Conservation (phyloP, 768 basidiomycete species). For the Russula sp. region DNA sequence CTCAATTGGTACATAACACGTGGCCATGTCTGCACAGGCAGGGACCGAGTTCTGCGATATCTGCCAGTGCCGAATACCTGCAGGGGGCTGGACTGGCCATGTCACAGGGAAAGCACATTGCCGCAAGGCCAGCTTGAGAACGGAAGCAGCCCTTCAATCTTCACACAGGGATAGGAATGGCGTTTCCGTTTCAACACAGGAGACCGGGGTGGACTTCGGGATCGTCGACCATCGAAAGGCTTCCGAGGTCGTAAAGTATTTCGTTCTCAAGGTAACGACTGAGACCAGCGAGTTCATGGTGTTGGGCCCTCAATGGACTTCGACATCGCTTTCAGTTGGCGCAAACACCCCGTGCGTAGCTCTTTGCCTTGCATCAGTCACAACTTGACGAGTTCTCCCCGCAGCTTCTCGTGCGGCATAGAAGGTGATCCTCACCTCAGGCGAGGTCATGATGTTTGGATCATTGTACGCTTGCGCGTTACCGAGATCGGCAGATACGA, state of each 20-base stretch:
- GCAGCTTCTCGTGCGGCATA: constrained; percentile 1
- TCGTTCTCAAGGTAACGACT: neutral
- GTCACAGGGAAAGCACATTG: constrained; percentile 2
- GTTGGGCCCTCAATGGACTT: constrained; percentile 10
- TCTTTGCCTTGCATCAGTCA: neutral
- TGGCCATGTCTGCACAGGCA: neutral
- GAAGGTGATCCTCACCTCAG: constrained; percentile 8
- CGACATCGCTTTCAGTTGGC: neutral
- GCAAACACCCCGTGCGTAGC: constrained; percentile 5
- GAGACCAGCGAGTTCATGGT: constrained; percentile 1
- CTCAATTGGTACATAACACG: no score
- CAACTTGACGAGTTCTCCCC: neutral
- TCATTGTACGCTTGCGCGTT: neutral
- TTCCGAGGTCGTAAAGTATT: neutral
- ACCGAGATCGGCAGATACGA: constrained; percentile 8
- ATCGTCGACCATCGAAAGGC: neutral
- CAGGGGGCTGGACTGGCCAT: neutral
- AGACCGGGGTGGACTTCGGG: constrained; percentile 3
- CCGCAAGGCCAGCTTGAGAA: constrained; percentile 1
- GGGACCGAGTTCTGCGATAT: neutral
- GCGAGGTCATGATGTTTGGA: neutral
- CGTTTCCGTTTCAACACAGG: neutral
- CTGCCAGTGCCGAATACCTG: neutral
- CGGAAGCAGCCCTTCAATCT: neutral
- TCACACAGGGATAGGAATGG: constrained; percentile 6